Conservation (phyloP, 148 eudicot genomes). For the Silene conica region DNA sequence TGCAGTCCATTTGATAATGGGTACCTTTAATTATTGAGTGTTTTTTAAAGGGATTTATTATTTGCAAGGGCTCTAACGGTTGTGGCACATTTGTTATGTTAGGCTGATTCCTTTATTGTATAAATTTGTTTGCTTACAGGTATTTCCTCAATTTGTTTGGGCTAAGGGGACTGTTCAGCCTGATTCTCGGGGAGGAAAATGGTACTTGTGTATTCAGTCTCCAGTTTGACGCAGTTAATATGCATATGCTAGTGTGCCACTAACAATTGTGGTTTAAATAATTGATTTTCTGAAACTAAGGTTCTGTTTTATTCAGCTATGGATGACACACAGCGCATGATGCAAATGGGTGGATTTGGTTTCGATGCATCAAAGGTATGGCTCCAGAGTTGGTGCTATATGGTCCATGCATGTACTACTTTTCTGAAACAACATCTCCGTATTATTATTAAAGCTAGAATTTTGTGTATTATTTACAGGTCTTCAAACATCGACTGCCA, state of each 20-base stretch:
- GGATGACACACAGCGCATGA: conserved; percentile 98
- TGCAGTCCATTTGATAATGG: conserved; percentile 9
- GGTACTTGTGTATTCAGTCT: conserved; percentile 42
- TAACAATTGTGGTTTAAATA: neutral
- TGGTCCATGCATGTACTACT: neutral
- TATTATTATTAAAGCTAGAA: too few species aligned
- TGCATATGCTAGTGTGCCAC: neutral
- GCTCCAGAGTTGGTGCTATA: neutral
- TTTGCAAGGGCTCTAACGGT: neutral
- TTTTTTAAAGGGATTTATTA: neutral
- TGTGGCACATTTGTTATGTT: neutral
- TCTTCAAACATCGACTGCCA: too few species aligned
- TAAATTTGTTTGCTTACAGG: conserved; percentile 39
- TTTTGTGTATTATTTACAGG: too few species aligned
- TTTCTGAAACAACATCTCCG: too few species aligned
- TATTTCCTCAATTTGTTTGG: conserved; percentile 96
- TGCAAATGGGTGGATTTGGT: conserved; percentile 99
- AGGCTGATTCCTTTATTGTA: conserved; percentile 12
- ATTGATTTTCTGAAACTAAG: conserved; percentile 4
- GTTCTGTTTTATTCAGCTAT: conserved; percentile 50
- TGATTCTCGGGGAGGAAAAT: conserved; percentile 93
- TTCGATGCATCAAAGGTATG: conserved; percentile 72
- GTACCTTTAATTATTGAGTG: neutral
- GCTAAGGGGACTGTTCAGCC: conserved; percentile 84
- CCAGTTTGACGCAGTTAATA: neutral